Evolutionary conservation across 2,329 filamentous ascomycete species (phyloP).

Genomic region (Epichloe bromicola): DNA sequence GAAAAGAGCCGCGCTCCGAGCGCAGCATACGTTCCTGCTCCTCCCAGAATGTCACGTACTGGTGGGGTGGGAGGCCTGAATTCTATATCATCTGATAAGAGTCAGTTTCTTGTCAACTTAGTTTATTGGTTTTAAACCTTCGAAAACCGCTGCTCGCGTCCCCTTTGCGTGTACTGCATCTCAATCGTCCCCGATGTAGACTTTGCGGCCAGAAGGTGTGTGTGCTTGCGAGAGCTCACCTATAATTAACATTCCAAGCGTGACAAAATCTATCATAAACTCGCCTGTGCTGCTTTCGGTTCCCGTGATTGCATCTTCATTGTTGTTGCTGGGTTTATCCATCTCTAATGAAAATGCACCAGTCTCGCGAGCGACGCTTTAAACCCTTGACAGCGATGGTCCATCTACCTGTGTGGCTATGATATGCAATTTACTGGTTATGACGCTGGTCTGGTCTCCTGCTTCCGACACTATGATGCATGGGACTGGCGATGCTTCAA

Average conservation of each 20-base stretch:
- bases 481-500: too few relatives aligned
- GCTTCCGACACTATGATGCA: too few relatives aligned
- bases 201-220: background rate
- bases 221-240: slow-evolving; percentile 34
- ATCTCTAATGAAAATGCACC: background rate
- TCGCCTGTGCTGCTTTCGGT: background rate
- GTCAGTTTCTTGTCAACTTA: background rate
- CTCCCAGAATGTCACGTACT: slow-evolving; percentile 69
- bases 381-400: background rate
- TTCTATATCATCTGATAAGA: slow-evolving; percentile 72
- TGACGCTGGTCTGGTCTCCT: too few relatives aligned
- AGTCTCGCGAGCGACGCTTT: background rate
- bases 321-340: background rate
- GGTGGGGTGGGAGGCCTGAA: slow-evolving; percentile 57
- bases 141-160: background rate
- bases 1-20: slow-evolving; percentile 89
- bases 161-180: background rate
- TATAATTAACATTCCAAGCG: slow-evolving; percentile 62
- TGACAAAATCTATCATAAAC: slow-evolving; percentile 46
- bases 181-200: background rate
- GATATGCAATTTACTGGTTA: too few relatives aligned
- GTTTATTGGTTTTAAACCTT: background rate
- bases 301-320: background rate
- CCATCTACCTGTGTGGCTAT: background rate
- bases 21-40: slow-evolving; percentile 75